Percentiles rank a stretch among this genome's conserved stretches.
Conservation (phyloP, 2,329 filamentous ascomycete genomes). For the Diplodia intermedia region DNA sequence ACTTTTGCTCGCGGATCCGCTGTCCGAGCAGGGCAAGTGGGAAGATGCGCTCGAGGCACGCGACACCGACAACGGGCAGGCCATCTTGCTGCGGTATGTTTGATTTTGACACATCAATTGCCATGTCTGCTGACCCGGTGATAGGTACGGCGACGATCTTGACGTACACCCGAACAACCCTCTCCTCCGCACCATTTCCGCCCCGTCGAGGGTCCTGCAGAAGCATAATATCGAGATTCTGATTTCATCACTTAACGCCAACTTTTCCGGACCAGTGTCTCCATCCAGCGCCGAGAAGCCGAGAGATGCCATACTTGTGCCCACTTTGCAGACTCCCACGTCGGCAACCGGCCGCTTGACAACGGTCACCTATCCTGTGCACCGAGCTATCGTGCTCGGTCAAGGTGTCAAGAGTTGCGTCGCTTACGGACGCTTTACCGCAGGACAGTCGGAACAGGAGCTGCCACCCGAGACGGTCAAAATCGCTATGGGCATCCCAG, state of each 20-base stretch:
- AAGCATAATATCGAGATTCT: slow-evolving; percentile 69
- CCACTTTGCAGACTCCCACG: slow-evolving; percentile 71
- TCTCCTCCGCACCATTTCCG: slow-evolving; percentile 65
- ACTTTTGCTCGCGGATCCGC: slow-evolving; percentile 60
- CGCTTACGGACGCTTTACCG: slow-evolving; percentile 53
- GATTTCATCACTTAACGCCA: slow-evolving; percentile 60
- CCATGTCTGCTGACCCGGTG: slow-evolving; percentile 7
- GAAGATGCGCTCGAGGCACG: slow-evolving; percentile 50
- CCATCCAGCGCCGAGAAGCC: slow-evolving; percentile 50
- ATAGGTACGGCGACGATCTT: slow-evolving; percentile 62
- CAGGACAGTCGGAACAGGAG: slow-evolving; percentile 45
- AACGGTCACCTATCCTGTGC: slow-evolving; percentile 79
- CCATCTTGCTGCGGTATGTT: slow-evolving; percentile 51
- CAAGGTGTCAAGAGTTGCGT: slow-evolving; percentile 74
- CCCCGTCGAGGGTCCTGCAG: slow-evolving; percentile 69
- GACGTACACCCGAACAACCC: slow-evolving; percentile 56
- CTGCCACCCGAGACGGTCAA: slow-evolving; percentile 55
- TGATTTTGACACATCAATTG: not conserved
- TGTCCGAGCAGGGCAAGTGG: slow-evolving; percentile 52
- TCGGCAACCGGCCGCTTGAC: slow-evolving; percentile 69
- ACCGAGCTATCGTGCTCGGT: slow-evolving; percentile 77
- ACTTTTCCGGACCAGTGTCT: slow-evolving; percentile 44
- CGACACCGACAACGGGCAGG: slow-evolving; percentile 44
- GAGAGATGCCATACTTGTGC: slow-evolving; percentile 75
- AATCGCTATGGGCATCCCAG: slow-evolving; percentile 65